phyloP scores from a whole-genome alignment of 768 basidiomycete genomes.

The Asterophora parasitica region DNA sequence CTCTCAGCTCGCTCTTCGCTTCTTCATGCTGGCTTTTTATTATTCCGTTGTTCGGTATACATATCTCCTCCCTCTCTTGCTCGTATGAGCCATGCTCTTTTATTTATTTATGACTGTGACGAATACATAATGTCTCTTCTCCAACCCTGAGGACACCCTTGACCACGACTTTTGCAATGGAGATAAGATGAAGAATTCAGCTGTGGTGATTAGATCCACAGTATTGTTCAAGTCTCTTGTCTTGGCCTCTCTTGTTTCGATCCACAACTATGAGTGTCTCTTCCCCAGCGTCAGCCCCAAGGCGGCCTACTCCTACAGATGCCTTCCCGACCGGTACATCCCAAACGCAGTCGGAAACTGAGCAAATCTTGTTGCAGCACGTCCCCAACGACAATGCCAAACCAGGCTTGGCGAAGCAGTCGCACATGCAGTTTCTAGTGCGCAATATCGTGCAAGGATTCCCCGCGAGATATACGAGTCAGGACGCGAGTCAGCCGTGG shows the following conservation, averaged over 20 bases:
- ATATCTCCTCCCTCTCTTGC: neutral
- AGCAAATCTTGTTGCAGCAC: slow-evolving; percentile 56
- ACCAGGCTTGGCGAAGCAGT: slow-evolving; percentile 49
- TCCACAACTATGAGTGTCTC: slow-evolving; percentile 14
- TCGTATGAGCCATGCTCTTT: slow-evolving; percentile 6
- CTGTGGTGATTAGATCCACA: too few species aligned
- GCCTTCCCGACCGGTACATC: slow-evolving; percentile 62
- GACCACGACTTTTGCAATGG: neutral
- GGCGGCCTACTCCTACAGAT: slow-evolving; percentile 49
- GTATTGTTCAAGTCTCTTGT: neutral
- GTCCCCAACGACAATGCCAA: slow-evolving; percentile 28
- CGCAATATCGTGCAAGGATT: slow-evolving; percentile 75
- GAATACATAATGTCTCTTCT: slow-evolving; percentile 2
- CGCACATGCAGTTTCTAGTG: slow-evolving; percentile 74
- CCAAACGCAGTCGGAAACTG: slow-evolving; percentile 56
- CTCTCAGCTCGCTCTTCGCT: neutral
- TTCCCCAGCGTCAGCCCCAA: slow-evolving; percentile 9
- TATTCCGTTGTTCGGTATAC: neutral
- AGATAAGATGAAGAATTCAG: neutral
- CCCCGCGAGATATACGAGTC: slow-evolving; percentile 69
- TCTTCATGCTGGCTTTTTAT: slow-evolving; percentile 5
- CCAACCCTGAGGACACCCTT: too few species aligned
- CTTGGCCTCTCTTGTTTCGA: slow-evolving; percentile 7
- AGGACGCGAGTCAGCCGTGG: slow-evolving; percentile 97
- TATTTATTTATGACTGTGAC: slow-evolving; percentile 10